phyloP scores from a whole-genome alignment of 2,329 filamentous ascomycete genomes.

The Penicillium janthinellum region DNA sequence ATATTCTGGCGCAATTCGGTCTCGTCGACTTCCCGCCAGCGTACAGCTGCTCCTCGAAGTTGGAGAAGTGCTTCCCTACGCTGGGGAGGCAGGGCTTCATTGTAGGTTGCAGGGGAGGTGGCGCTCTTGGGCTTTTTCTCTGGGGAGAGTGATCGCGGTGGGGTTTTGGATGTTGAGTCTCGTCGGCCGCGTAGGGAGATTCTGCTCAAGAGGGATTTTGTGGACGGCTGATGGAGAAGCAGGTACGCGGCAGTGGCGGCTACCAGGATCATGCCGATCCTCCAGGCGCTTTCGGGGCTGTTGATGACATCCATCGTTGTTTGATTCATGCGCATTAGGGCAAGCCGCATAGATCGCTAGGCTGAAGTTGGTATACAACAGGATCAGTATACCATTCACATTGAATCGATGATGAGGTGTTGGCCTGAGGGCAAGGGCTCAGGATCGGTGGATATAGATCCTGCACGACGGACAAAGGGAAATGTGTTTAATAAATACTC shows the following conservation, averaged over 20 bases:
- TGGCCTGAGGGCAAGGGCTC: background rate
- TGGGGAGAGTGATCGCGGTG: slow-evolving; percentile 56
- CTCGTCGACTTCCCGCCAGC: slow-evolving; percentile 32
- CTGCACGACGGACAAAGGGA: background rate
- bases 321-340: slow-evolving; percentile 13
- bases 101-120: slow-evolving; percentile 42
- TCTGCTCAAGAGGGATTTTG: slow-evolving; percentile 43
- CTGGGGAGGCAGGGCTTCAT: slow-evolving; percentile 56
- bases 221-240: slow-evolving; percentile 33
- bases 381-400: too few relatives aligned
- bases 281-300: slow-evolving; percentile 25
- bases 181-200: slow-evolving; percentile 45
- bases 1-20: slow-evolving; percentile 36
- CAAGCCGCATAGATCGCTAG: background rate
- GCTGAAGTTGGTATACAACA: background rate
- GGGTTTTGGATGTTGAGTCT: slow-evolving; percentile 54
- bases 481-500: slow-evolving; percentile 14
- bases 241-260: slow-evolving; percentile 31
- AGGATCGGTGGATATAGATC: background rate
- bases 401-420: background rate
- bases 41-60: slow-evolving; percentile 20
- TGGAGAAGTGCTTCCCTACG: slow-evolving; percentile 51
- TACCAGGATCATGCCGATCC: slow-evolving; percentile 26
- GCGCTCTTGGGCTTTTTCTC: slow-evolving; percentile 44
- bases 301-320: slow-evolving; percentile 23